Percentiles rank a stretch among this genome's conserved stretches.
Evolutionary conservation across 345 rosid genomes (phyloP).

Genomic region (Citrus inodora): DNA sequence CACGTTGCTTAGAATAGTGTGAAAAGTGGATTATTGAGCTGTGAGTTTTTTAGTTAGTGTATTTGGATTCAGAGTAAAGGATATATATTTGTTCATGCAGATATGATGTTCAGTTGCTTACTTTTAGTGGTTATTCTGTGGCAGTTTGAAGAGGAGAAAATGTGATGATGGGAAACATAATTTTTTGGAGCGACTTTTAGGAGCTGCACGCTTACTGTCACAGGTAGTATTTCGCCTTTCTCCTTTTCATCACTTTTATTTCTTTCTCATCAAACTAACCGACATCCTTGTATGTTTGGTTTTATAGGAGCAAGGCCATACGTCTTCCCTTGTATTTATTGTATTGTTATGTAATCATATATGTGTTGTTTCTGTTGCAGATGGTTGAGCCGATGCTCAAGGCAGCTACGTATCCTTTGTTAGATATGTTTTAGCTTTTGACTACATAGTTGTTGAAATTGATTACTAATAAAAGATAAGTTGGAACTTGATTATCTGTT

Average conservation of each 20-base stretch:
- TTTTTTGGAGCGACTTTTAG: slow-evolving; percentile 73
- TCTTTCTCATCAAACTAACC: background rate
- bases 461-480: background rate
- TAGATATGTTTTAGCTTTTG: slow-evolving; percentile 2
- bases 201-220: slow-evolving; percentile 74
- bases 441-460: background rate
- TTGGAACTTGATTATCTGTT: background rate
- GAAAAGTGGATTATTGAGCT: background rate
- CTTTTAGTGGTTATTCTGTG: background rate
- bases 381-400: slow-evolving; percentile 86
- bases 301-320: background rate
- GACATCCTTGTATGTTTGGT: background rate
- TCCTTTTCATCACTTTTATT: background rate
- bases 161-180: slow-evolving; percentile 52
- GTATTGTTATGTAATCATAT: background rate
- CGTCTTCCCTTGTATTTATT: background rate
- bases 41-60: background rate
- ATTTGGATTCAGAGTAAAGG: background rate
- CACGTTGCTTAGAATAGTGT: background rate
- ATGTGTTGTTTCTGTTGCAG: slow-evolving; percentile 43
- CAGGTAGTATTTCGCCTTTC: slow-evolving; percentile 39
- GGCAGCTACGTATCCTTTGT: slow-evolving; percentile 73
- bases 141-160: slow-evolving; percentile 74
- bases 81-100: background rate
- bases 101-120: background rate